Evolutionary conservation across 768 basidiomycete genomes (phyloP).

Genomic region (Epithele typhae): DNA sequence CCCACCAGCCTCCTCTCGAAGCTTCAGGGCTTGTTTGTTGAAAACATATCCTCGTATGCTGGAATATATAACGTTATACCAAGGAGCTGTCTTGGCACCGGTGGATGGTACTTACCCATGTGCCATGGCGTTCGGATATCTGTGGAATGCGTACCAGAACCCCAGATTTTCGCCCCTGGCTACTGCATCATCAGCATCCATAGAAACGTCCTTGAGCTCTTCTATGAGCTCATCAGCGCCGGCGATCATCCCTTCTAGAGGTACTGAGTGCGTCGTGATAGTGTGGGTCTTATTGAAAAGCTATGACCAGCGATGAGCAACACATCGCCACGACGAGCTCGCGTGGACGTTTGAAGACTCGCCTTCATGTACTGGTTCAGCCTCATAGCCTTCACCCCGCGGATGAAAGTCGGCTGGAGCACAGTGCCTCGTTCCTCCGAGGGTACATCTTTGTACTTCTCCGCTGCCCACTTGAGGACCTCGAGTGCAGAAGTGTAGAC

Average conservation of each 20-base stretch:
- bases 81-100: too few relatives aligned
- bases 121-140: background rate
- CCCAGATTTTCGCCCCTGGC: background rate
- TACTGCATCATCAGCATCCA: background rate
- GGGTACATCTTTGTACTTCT: slow-evolving; percentile 34
- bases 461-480: slow-evolving; percentile 38
- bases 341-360: background rate
- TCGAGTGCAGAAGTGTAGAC: slow-evolving; percentile 34
- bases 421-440: slow-evolving; percentile 33
- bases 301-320: too few relatives aligned
- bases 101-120: background rate
- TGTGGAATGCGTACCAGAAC: background rate
- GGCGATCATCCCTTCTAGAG: background rate
- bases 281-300: too few relatives aligned
- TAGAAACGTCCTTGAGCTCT: background rate
- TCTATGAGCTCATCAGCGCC: slow-evolving; percentile 3
- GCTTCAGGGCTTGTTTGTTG: slow-evolving; percentile 1
- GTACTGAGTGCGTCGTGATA: too few relatives aligned
- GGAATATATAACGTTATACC: too few relatives aligned
- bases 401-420: slow-evolving; percentile 37
- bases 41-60: slow-evolving; percentile 14
- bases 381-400: slow-evolving; percentile 33
- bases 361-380: slow-evolving; percentile 33
- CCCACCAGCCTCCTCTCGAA: background rate
- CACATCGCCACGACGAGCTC: too few relatives aligned